Evolutionary conservation across 2,329 filamentous ascomycete genomes (phyloP), one percentile per base, ranked within the genome.

Genomic region (Xylariaceae sp.): DNA sequence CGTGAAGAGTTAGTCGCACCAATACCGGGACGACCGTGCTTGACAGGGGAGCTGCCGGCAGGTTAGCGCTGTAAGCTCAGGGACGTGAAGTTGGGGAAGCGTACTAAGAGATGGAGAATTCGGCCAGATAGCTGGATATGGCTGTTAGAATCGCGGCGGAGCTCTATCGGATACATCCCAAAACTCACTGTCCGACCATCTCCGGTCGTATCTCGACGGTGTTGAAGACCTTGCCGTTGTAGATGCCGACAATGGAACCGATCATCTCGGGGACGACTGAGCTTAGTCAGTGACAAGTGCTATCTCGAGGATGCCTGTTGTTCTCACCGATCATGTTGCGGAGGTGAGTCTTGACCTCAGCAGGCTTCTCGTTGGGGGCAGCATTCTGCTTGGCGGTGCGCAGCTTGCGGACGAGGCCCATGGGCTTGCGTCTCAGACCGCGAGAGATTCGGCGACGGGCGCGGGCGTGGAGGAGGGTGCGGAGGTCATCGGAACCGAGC

Each of bases 141-240:
- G 32, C n/a, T 41, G 18, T 10, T 11, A 27, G 32, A 45, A 54
- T 32, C 54, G 54, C 35, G 39, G 44, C 36, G 11, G 9, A 15
- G 30, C 9, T 14, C 22, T 18, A 31, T 17, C 39, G 27, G 19
- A 38, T 15, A 12, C 4, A n/a, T n/a, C n/a, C 11, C 10, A 96
- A 96, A 83, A 54, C 51, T 51, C 51, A 56, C 53, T 97, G 92
- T 75, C 94, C 94, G 77, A 99, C 94, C 94, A 99, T 99, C 85
- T 99, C 94, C 68, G 94, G 94, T 87, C 96, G 96, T 82, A 99
- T 94, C 80, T 99, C 94, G 68, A 99, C 91, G 85, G 96, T 92
- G 87, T 99, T 99, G 89, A 99, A 99, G 80, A 97, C 91, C 87
- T 99, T 99, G 74, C 94, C 94, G 65, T 90, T 96, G 89, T 99